These are phyloP conservation scores for Calonectria pseudoreteaudii DNA, from an alignment of 2,329 filamentous ascomycete genomes.

Conservation along the genomic window DNA sequence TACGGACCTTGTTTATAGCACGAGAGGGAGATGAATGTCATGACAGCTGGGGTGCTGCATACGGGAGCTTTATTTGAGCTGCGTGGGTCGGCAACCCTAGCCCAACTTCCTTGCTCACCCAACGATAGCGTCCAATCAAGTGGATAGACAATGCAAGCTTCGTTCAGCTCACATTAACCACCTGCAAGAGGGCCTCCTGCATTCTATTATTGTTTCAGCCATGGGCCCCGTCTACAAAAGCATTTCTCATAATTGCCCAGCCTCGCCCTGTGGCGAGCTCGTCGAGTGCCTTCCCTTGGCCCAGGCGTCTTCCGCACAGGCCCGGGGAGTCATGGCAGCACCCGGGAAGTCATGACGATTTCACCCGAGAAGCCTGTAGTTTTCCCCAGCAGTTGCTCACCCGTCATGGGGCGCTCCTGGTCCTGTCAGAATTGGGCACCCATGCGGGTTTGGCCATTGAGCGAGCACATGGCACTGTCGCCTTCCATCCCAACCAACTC, in stretches of 20 bases:
- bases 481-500: slow-evolving; percentile 26
- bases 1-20: slow-evolving; percentile 4
- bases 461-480: slow-evolving; percentile 17
- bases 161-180: slow-evolving; percentile 10
- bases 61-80: slow-evolving; percentile 4
- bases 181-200: slow-evolving; percentile 5
- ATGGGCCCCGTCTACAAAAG: background rate
- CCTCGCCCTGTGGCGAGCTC: background rate
- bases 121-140: background rate
- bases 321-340: background rate
- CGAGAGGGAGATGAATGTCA: background rate
- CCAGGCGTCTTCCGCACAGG: background rate
- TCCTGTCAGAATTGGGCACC: slow-evolving; percentile 2
- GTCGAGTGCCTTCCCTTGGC: background rate
- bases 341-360: background rate
- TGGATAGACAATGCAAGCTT: slow-evolving; percentile 9
- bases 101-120: slow-evolving; percentile 2
- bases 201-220: slow-evolving; percentile 6
- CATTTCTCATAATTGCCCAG: background rate
- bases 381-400: slow-evolving; percentile 9
- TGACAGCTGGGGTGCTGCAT: background rate
- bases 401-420: slow-evolving; percentile 16
- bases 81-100: slow-evolving; percentile 7
- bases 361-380: background rate
- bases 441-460: background rate